A percentile compares a stretch with the other conserved stretches of the same genome.
phyloP scores from a whole-genome alignment of 1,284 basidiomycete species.

The Xanthoconium separans region DNA sequence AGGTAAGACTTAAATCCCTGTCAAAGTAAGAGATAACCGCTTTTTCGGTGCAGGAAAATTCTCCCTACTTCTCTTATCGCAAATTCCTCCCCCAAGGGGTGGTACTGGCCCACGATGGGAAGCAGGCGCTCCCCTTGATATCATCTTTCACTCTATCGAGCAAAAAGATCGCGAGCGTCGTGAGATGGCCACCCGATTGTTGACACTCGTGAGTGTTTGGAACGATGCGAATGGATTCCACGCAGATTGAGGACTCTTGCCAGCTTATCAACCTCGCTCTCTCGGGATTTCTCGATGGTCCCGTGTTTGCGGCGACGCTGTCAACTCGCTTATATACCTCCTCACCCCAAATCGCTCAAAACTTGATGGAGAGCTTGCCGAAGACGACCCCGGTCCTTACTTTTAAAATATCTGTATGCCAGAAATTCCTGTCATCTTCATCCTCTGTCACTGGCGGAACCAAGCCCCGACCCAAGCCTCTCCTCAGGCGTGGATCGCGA shows the following conservation, averaged over 20 bases:
- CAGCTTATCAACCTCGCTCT: constrained; percentile 58
- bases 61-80: constrained; percentile 60
- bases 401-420: constrained; percentile 53
- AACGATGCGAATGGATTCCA: not conserved
- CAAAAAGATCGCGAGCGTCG: constrained; percentile 42
- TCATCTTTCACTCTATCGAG: constrained; percentile 51
- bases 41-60: constrained; percentile 42
- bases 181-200: constrained; percentile 48
- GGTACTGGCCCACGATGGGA: constrained; percentile 55
- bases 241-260: constrained; percentile 1
- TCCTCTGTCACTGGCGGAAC: constrained; percentile 13
- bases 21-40: constrained; percentile 9
- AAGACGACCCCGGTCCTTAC: constrained; percentile 38
- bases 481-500: constrained; percentile 30
- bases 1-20: constrained; percentile 18
- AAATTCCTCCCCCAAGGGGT: constrained; percentile 60
- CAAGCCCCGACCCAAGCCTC: constrained; percentile 33
- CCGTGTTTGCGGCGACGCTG: constrained; percentile 48
- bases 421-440: constrained; percentile 39
- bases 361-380: constrained; percentile 44
- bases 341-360: constrained; percentile 33
- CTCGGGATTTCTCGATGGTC: constrained; percentile 47
- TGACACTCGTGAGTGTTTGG: constrained; percentile 45
- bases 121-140: constrained; percentile 52
- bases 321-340: constrained; percentile 44